Conservation (phyloP, 176 grass and related monocot genomes). For the Lolium rigidum region DNA sequence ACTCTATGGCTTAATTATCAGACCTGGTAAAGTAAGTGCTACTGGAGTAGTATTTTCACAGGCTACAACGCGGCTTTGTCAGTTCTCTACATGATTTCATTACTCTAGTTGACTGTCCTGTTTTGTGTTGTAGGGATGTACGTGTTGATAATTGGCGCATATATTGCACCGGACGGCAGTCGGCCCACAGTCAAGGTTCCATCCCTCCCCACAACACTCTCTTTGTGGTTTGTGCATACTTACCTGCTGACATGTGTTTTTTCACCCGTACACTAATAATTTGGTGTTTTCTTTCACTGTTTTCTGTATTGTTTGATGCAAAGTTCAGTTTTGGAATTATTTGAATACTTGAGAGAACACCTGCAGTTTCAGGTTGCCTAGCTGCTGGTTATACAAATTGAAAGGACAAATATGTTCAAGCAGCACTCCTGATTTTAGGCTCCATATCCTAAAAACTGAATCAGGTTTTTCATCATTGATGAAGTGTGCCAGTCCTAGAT, state of each 20-base stretch:
- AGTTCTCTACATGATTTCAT: conserved; percentile 32
- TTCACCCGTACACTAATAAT: not conserved
- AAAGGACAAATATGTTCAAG: not conserved
- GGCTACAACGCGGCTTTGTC: too few relatives aligned
- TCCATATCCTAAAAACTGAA: not conserved
- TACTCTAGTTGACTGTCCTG: conserved; percentile 1
- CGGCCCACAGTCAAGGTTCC: conserved; percentile 60
- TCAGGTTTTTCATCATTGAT: not conserved
- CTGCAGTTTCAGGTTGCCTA: not conserved
- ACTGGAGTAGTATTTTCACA: not conserved
- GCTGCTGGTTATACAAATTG: not conserved
- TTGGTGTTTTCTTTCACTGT: not conserved
- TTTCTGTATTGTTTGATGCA: conserved; percentile 21
- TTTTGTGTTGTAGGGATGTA: conserved; percentile 74
- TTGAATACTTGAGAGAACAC: not conserved
- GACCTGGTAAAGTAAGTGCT: not conserved
- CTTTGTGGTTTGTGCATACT: not conserved
- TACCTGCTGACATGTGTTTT: conserved; percentile 25
- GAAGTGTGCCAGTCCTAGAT: conserved; percentile 1
- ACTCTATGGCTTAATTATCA: not conserved
- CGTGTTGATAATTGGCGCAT: conserved; percentile 78
- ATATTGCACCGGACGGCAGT: conserved; percentile 24
- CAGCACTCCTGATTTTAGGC: not conserved
- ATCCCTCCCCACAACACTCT: not conserved
- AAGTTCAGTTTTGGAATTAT: conserved; percentile 22